These are phyloP conservation scores for Crataegus laevigata DNA, from an alignment of 306 rosid genomes.

Conservation along the genomic window DNA sequence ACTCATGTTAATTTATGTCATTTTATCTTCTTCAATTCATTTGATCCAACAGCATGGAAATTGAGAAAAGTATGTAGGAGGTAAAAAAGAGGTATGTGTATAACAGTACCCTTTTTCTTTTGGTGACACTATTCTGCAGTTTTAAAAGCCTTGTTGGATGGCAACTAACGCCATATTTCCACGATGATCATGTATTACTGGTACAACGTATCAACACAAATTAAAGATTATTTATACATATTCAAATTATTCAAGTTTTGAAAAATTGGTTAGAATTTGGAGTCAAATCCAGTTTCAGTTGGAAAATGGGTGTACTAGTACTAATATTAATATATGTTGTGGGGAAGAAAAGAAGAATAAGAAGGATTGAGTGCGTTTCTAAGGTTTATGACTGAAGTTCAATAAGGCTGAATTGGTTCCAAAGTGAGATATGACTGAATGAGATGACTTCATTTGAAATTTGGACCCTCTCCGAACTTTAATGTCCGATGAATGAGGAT, in stretches of 20 bases:
- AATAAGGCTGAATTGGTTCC: neutral
- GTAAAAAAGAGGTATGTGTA: too few species aligned
- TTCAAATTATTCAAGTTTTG: neutral
- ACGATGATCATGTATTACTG: neutral
- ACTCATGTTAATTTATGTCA: too few species aligned
- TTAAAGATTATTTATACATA: neutral
- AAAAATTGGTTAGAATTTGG: too few species aligned
- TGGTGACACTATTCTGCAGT: neutral
- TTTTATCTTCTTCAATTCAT: too few species aligned
- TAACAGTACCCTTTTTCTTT: too few species aligned
- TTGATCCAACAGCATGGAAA: too few species aligned
- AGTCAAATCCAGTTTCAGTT: neutral
- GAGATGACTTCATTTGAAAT: neutral
- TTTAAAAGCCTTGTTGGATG: neutral
- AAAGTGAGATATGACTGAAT: neutral
- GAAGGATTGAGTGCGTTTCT: neutral
- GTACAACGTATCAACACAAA: neutral
- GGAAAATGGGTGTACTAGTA: neutral
- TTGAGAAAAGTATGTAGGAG: too few species aligned
- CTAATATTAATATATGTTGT: neutral
- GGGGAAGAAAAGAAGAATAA: neutral
- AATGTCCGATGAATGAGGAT: too few species aligned
- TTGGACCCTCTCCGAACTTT: neutral
- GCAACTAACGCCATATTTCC: neutral
- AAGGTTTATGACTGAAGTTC: neutral